Percentiles rank a stretch among this genome's conserved stretches.
Evolutionary conservation across 164 flowering plant genomes (phyloP).

Genomic region (Litsea cubeba): DNA sequence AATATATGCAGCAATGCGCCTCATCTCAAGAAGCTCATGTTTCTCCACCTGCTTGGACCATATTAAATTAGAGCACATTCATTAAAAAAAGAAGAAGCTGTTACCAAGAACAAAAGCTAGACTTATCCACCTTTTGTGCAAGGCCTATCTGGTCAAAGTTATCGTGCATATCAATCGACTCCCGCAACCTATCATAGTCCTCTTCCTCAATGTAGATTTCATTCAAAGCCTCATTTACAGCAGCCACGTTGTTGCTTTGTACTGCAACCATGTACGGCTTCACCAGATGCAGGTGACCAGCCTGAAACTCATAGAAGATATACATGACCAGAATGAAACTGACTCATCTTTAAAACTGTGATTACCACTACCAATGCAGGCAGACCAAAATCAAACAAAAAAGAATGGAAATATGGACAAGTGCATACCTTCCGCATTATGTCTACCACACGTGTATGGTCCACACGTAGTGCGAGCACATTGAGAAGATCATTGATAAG

Average conservation of each 20-base stretch:
- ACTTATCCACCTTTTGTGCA: conserved; percentile 78
- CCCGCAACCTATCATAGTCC: conserved; percentile 90
- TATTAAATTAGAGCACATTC: background rate
- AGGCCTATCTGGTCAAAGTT: conserved; percentile 96
- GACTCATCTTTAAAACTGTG: background rate
- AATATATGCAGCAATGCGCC: conserved; percentile 97
- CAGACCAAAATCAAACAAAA: too few species aligned
- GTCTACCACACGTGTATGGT: conserved; percentile 96
- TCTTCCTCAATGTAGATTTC: conserved; percentile 88
- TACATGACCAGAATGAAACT: background rate
- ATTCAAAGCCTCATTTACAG: conserved; percentile 96
- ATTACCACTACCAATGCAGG: background rate
- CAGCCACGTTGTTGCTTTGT: conserved; percentile 92
- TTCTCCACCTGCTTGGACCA: conserved; percentile 79
- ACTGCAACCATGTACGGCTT: conserved; percentile 99
- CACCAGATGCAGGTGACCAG: conserved; percentile 85
- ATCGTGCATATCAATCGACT: conserved; percentile 93
- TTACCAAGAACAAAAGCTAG: background rate
- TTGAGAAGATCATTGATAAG: conserved; percentile 89
- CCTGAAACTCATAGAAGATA: conserved; percentile 41
- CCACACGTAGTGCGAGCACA: conserved; percentile 92
- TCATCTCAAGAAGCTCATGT: conserved; percentile 99
- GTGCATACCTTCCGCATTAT: conserved; percentile 86
- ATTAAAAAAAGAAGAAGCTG: background rate
- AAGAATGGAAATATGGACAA: too few species aligned